Base-by-base conservation (phyloP, 2,329 filamentous ascomycete species). In the Zymoseptoria pseudotritici region DNA sequence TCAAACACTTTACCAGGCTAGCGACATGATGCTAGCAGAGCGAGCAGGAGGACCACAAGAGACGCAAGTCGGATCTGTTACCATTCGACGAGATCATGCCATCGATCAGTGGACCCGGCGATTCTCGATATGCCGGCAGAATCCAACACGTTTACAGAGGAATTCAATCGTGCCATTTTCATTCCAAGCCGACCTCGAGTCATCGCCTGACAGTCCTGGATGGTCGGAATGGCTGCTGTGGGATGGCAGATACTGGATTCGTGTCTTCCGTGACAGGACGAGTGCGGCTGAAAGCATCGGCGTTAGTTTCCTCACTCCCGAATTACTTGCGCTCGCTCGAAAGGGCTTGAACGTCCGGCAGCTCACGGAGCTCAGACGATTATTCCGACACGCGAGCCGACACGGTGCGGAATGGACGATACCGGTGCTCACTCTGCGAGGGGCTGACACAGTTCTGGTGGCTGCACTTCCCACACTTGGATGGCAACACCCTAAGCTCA, bases 181-280 rank as follows among this genome's bases (percentile, higher is more conserved):
- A 6, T 46, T 46, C 13, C 13, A 11, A 17, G 36, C 36, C 5
- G 36, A 46, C 11, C 11, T 7, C 36, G 13, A 17, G 17, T 17
- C 36, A 46, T 46, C 13, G 36, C 4, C 36, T 13, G 3, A 46
- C 13, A n/a, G 36, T 46, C 36, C 36, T 11, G 13, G 36, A 4
- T 46, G 36, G 36, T 46, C 59, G 19, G 56, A 53, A 10, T 80
- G 74, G 70, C 71, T 73, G 4, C 74, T 86, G 17, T 85, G 81
- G 75, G 82, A 85, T 65, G 75, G 78, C 53, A 76, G 83, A 20
- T 84, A 76, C 69, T 86, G 83, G 83, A 74, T 85, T 54, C 76
- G 75, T 2, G 58, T 84, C 17, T n/a, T n/a, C 36, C 4, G 36
- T 4, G 36, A n/a, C 13, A 6, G 6, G 3, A 5, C 7, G 17